Evolutionary conservation across 768 basidiomycete genomes (phyloP).

Genomic region (Amanita rimosa): DNA sequence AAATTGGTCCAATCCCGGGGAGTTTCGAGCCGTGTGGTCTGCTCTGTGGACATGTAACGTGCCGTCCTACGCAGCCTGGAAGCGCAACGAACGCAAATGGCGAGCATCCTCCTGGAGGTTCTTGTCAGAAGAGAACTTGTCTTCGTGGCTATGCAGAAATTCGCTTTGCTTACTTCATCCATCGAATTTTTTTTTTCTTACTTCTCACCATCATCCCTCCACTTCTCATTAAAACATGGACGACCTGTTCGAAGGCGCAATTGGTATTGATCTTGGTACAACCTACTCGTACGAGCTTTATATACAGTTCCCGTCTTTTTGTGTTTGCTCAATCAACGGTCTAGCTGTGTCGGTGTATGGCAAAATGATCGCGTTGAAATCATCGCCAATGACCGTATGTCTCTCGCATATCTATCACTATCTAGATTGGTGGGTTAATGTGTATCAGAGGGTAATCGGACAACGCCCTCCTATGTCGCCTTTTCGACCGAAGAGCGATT

Average conservation of each 20-base stretch:
- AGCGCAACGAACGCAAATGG: conserved; percentile 21
- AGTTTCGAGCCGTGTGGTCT: conserved; percentile 25
- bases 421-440: conserved; percentile 6
- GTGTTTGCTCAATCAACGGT: conserved; percentile 12
- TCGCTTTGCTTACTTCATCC: conserved; percentile 44
- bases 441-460: conserved; percentile 85
- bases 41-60: conserved; percentile 19
- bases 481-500: conserved; percentile 94
- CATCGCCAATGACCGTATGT: conserved; percentile 92
- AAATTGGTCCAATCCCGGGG: conserved; percentile 54
- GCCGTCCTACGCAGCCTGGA: too few relatives aligned
- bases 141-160: conserved; percentile 24
- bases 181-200: conserved; percentile 31
- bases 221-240: conserved; percentile 56
- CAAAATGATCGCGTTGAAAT: conserved; percentile 99
- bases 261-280: conserved; percentile 96
- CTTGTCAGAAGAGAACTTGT: too few relatives aligned
- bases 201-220: conserved; percentile 26
- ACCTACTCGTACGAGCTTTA: conserved; percentile 75
- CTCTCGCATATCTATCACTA: not conserved
- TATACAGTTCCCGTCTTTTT: conserved; percentile 7
- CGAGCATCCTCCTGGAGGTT: too few relatives aligned
- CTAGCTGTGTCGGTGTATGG: conserved; percentile 97
- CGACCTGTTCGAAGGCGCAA: conserved; percentile 90
- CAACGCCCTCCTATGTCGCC: conserved; percentile 98